Percentiles rank a stretch among this genome's conserved stretches.
Conservation (phyloP, 225 moss, liverwort and hornwort genomes). For the Marchantia paleacea region DNA sequence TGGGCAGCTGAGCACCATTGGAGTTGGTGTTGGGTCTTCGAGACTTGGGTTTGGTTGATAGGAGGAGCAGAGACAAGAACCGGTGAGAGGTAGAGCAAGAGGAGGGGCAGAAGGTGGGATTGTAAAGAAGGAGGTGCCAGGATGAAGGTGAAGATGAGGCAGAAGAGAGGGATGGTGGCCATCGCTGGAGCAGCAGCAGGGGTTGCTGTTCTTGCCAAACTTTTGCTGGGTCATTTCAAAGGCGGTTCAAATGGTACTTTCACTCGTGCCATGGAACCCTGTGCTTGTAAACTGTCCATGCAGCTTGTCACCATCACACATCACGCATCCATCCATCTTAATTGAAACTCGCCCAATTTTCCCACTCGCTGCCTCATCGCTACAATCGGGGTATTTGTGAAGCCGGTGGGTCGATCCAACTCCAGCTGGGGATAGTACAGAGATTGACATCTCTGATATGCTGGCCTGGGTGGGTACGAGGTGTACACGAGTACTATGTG, state of each 20-base stretch:
- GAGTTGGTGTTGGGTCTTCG: not conserved
- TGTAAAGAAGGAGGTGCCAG: slow-evolving; percentile 2
- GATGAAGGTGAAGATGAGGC: slow-evolving; percentile 33
- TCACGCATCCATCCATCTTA: not conserved
- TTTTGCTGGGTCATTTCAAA: slow-evolving; percentile 24
- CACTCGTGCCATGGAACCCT: not conserved
- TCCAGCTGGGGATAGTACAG: not conserved
- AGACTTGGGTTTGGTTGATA: slow-evolving; percentile 16
- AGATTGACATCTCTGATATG: not conserved
- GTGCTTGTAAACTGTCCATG: not conserved
- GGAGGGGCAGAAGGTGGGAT: not conserved
- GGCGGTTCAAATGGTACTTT: slow-evolving; percentile 26
- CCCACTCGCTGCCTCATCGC: not conserved
- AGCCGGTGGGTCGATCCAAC: not conserved
- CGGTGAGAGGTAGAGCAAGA: not conserved
- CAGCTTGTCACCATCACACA: not conserved
- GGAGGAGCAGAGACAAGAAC: not conserved
- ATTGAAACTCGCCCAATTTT: not conserved
- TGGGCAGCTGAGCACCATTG: slow-evolving; percentile 6
- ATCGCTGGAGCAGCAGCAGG: slow-evolving; percentile 43
- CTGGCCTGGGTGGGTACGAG: not conserved
- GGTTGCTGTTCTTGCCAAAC: slow-evolving; percentile 30
- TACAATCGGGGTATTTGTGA: not conserved
- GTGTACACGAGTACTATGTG: not conserved
- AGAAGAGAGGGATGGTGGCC: slow-evolving; percentile 25